Evolutionary conservation across 768 basidiomycete species (phyloP).

Genomic region (Leccinum truebloodii): DNA sequence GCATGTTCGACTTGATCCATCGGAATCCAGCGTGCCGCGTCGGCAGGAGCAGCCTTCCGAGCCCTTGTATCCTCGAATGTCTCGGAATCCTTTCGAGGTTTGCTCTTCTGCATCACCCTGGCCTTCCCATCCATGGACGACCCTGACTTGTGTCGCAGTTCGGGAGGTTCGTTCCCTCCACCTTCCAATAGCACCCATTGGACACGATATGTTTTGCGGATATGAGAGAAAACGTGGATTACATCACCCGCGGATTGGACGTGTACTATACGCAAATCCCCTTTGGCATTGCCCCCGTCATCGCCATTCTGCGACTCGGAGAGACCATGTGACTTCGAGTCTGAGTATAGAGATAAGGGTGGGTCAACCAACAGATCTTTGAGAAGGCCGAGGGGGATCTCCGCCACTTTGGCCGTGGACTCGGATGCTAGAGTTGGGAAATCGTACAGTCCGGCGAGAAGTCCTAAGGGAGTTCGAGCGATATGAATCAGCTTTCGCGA

Average conservation of each 20-base stretch:
- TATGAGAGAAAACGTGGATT: slow-evolving; percentile 86
- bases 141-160: slow-evolving; percentile 8
- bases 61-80: slow-evolving; percentile 14
- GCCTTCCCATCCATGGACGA: slow-evolving; percentile 10
- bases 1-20: slow-evolving; percentile 54
- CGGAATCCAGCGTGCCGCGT: slow-evolving; percentile 49
- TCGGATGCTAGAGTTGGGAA: slow-evolving; percentile 66
- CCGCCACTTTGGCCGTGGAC: slow-evolving; percentile 33
- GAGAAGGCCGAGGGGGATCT: slow-evolving; percentile 39
- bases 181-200: slow-evolving; percentile 72
- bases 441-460: slow-evolving; percentile 88
- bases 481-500: slow-evolving; percentile 5
- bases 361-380: slow-evolving; percentile 40
- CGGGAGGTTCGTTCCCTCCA: slow-evolving; percentile 48
- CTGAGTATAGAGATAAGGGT: slow-evolving; percentile 20
- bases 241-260: slow-evolving; percentile 63
- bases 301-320: neutral
- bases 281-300: neutral
- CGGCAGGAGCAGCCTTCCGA: slow-evolving; percentile 8
- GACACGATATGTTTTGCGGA: slow-evolving; percentile 79
- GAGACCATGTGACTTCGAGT: neutral
- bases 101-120: slow-evolving; percentile 12
- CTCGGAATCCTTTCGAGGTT: slow-evolving; percentile 13
- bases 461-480: slow-evolving; percentile 49
- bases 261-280: slow-evolving; percentile 38